Conservation (phyloP, 2,329 filamentous ascomycete genomes). For the Rosellinia necatrix region DNA sequence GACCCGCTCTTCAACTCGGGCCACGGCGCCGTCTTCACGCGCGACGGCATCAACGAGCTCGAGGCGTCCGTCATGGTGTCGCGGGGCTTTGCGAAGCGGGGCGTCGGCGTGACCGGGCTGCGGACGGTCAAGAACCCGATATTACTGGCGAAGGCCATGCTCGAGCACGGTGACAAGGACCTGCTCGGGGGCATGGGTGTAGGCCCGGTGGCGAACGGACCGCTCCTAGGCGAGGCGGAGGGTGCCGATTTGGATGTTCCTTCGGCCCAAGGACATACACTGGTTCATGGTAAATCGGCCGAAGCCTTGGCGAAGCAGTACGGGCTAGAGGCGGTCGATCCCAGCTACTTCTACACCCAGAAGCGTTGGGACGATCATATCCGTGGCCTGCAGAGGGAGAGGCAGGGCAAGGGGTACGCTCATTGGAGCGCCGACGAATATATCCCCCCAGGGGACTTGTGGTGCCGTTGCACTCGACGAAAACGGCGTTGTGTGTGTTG, state of each 20-base stretch:
- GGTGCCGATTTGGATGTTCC: conserved; percentile 48
- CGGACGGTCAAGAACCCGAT: conserved; percentile 80
- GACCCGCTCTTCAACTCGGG: conserved; percentile 84
- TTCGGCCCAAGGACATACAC: conserved; percentile 70
- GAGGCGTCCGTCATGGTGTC: conserved; percentile 89
- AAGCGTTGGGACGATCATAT: conserved; percentile 78
- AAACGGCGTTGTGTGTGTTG: conserved; percentile 73
- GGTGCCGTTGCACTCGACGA: conserved; percentile 81
- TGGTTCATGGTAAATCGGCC: conserved; percentile 69
- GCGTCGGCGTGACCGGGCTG: conserved; percentile 76
- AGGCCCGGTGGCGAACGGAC: conserved; percentile 20
- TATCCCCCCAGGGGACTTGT: conserved; percentile 81
- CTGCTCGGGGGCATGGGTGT: conserved; percentile 43
- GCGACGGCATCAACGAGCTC: conserved; percentile 80
- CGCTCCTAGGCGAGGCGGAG: conserved; percentile 32
- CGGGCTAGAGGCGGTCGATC: conserved; percentile 71
- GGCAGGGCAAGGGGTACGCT: conserved; percentile 43
- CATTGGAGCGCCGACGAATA: conserved; percentile 67
- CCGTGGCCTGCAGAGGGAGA: conserved; percentile 58
- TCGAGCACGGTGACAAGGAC: conserved; percentile 68
- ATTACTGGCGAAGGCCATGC: conserved; percentile 70
- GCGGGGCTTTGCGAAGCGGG: conserved; percentile 72
- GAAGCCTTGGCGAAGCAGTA: conserved; percentile 71
- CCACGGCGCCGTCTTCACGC: conserved; percentile 84
- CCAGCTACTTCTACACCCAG: conserved; percentile 79